These are phyloP conservation scores for Fusarium nematophilum DNA, from an alignment of 2,329 filamentous ascomycete genomes.

Conservation along the genomic window DNA sequence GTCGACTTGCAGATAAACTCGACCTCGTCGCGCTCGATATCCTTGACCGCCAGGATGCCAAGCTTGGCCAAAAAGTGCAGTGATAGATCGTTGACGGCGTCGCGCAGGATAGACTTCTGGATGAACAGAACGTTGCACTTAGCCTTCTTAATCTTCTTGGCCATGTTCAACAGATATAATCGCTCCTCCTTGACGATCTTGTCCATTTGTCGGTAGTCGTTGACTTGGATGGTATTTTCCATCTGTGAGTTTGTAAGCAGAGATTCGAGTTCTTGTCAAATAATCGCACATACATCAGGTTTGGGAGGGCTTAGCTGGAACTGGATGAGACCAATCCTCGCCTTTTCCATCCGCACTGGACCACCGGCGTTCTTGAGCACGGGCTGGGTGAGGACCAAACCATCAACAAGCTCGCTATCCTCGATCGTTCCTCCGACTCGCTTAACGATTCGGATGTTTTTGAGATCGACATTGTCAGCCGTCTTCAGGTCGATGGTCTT, in stretches of 20 bases:
- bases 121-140: slow-evolving; percentile 99
- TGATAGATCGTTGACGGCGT: slow-evolving; percentile 97
- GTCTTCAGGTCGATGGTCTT: slow-evolving; percentile 97
- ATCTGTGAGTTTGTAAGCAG: slow-evolving; percentile 68
- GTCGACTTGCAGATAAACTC: slow-evolving; percentile 99
- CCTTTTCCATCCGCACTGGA: slow-evolving; percentile 95
- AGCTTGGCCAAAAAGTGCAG: slow-evolving; percentile 98
- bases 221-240: slow-evolving; percentile 99
- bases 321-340: slow-evolving; percentile 94
- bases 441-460: slow-evolving; percentile 97
- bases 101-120: slow-evolving; percentile 97
- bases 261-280: background rate
- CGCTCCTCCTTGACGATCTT: slow-evolving; percentile 99
- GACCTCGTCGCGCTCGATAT: slow-evolving; percentile 98
- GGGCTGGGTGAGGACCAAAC: slow-evolving; percentile 89
- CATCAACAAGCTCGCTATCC: slow-evolving; percentile 96
- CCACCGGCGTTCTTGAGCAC: slow-evolving; percentile 95
- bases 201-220: slow-evolving; percentile 99
- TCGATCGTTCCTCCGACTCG: slow-evolving; percentile 98
- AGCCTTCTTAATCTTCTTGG: slow-evolving; percentile 99
- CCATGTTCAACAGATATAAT: slow-evolving; percentile 97
- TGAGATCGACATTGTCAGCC: slow-evolving; percentile 94
- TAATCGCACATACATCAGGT: slow-evolving; percentile 77
- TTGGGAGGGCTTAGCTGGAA: slow-evolving; percentile 99
- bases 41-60: slow-evolving; percentile 94